A percentile compares a stretch with the other conserved stretches of the same genome.
phyloP scores from a whole-genome alignment of 306 rosid genomes.

The Vigna hirtella region DNA sequence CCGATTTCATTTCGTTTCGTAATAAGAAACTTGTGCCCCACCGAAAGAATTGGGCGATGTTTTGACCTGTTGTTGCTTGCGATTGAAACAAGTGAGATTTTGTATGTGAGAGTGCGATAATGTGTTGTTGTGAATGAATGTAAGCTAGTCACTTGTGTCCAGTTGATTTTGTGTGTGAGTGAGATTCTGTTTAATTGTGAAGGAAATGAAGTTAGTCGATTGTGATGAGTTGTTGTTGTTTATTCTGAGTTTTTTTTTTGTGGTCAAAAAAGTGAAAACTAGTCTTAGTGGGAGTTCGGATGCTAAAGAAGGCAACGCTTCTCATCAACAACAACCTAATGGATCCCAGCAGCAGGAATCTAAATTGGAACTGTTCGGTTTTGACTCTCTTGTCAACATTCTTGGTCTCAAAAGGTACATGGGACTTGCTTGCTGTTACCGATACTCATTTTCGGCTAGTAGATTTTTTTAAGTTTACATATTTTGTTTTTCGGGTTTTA shows the following conservation, averaged over 20 bases:
- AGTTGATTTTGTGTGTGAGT: neutral
- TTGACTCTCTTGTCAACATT: conserved; percentile 98
- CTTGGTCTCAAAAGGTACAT: conserved; percentile 94
- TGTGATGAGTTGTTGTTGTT: neutral
- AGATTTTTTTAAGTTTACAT: conserved; percentile 1
- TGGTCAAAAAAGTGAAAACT: conserved; percentile 64
- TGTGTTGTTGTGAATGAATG: neutral
- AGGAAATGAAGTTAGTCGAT: neutral
- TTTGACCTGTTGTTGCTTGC: neutral
- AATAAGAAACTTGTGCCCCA: neutral
- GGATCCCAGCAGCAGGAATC: conserved; percentile 86
- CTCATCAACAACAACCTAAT: conserved; percentile 55
- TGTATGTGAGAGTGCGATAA: no score
- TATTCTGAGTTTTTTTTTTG: conserved; percentile 2
- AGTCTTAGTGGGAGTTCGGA: conserved; percentile 53
- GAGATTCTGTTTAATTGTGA: neutral
- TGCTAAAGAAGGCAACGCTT: conserved; percentile 54
- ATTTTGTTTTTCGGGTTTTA: conserved; percentile 12
- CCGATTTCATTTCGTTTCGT: conserved; percentile 29
- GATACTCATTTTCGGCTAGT: conserved; percentile 24
- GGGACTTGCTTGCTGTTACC: conserved; percentile 22
- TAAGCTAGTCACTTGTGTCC: neutral
- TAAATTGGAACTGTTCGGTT: conserved; percentile 90
- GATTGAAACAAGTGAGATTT: no score
- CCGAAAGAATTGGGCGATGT: neutral